Evolutionary conservation across 192 early-diverging fungal genomes (phyloP), one percentile per base, ranked within the genome.

Genomic region (Pilobolus umbonatus): DNA sequence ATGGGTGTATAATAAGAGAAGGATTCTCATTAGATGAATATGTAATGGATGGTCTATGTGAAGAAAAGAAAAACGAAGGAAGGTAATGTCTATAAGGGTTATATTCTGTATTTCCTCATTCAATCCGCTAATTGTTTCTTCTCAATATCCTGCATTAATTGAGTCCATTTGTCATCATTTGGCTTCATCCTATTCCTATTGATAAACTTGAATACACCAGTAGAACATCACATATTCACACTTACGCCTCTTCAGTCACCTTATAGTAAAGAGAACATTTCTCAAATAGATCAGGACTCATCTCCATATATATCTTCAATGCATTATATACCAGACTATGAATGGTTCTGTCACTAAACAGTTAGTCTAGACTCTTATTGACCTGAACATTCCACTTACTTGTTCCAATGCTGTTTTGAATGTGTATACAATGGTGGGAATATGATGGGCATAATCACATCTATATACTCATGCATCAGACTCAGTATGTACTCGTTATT

Each of bases 401-500:
- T 73, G 78, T 98, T 98, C 97, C 97, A 99, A 64, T 99, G 97
- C 7, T 91, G 83, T 71, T 94, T 89, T 55, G 95, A 96, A 74
- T 96, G 92, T 25, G 85, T 85, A 67, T 94, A 98, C 24, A 99
- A 81, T 8, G 93, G 86, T 17, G 92, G 83, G 60, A 99, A 96
- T 77, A 96, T 88, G 58, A 99, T 94, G 12, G 97, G 97, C 63
- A 99, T 71, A 40, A 99, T 91, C 28, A 86, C 80, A 38, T 80
- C 76, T 24, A 91, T 89, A 78, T 99, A 95, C 56, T 97, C 94
- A 24, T 86, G 85, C 55, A 99, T 95, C 73, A 99, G 72, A 68
- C 87, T 95, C 61, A 93, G 91, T 75, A 98, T 93, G 64, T 95
- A 98, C 68, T 93, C 93, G 68, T 98, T 99, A 75, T 96, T 96